Base-by-base conservation (phyloP, 2,329 filamentous ascomycete species). In the Penicillium sp. region DNA sequence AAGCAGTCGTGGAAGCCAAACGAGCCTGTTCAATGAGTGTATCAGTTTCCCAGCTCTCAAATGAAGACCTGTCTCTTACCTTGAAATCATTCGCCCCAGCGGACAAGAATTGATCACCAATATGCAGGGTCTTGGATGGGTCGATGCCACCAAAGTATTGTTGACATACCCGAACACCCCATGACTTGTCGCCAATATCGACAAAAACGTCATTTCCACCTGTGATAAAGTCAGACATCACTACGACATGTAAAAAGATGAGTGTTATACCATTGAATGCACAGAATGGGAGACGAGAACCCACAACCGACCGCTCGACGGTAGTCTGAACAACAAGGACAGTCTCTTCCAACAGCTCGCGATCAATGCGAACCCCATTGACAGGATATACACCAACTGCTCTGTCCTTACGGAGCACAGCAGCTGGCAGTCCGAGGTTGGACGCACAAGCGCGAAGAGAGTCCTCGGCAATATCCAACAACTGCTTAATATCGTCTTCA, bases 11-110 rank as follows among this genome's bases (percentile, higher is more conserved):
- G 27, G 88, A 93, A 16, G 94, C 90, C 59, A 89, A 80, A 24
- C 91, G 78, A 6, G 91, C 93, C 73, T 76, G 36, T 13, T 14
- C 16, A 29, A 6, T 27, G 1, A 31, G 6, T 4, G 6, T 14
- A 16, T 46, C 6, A 41, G 38, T 32, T 11, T 23, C 5, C n/a
- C 7, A 23, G 10, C 16, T 8, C 5, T 14, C 11, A 9, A 36
- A 20, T 34, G 20, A 4, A 16, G 35, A 42, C 49, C 22, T 7
- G n/a, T 22, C 31, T 3, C 57, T 37, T 50, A 76, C 87, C 74
- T 96, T 95, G 75, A 97, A 98, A 69, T 98, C 93, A 70, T 98
- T 98, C 13, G 89, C 89, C 0, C 90, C 90, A 3, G 91, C 91
- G 51, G 87, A 95, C 53, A 98, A 73, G 68, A 98, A 98, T 71